Percentiles rank a stretch among this genome's conserved stretches.
phyloP scores from a whole-genome alignment of 176 grass and related monocot species.

The Coix lacrymajobi region DNA sequence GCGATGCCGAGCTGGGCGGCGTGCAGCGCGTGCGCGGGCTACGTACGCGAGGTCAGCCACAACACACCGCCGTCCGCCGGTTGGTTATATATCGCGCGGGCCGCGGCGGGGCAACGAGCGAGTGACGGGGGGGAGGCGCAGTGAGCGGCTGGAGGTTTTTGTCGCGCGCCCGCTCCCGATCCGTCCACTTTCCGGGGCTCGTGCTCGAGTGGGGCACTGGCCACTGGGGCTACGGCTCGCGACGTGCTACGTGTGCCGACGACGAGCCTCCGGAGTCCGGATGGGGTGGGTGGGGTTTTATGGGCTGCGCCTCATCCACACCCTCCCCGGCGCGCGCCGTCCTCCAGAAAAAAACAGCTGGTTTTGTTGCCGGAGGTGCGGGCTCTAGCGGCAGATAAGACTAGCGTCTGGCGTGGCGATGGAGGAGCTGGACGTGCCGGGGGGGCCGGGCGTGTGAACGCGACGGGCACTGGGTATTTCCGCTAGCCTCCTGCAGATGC shows the following conservation, averaged over 20 bases:
- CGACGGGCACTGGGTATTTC: not conserved
- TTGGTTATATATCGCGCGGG: not conserved
- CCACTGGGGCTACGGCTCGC: not conserved
- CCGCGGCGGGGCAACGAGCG: not conserved
- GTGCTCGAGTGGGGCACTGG: too few species aligned
- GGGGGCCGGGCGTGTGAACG: conserved; percentile 18
- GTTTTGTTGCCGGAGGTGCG: not conserved
- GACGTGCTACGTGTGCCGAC: not conserved
- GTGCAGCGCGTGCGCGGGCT: not conserved
- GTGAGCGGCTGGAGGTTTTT: not conserved
- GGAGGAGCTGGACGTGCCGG: not conserved
- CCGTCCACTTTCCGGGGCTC: not conserved
- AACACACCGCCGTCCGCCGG: not conserved
- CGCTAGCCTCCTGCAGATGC: not conserved
- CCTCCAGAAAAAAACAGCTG: conserved; percentile 20
- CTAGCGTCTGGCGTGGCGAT: not conserved
- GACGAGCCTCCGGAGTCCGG: not conserved
- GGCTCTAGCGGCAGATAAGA: not conserved
- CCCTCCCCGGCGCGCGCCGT: conserved; percentile 18
- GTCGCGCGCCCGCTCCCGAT: not conserved
- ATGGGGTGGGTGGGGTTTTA: not conserved
- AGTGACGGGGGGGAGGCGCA: not conserved
- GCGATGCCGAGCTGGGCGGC: not conserved
- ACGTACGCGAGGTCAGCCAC: not conserved
- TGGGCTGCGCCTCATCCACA: conserved; percentile 32